phyloP scores from a whole-genome alignment of 192 early-diverging fungal genomes.

The Dissophora globulifera region DNA sequence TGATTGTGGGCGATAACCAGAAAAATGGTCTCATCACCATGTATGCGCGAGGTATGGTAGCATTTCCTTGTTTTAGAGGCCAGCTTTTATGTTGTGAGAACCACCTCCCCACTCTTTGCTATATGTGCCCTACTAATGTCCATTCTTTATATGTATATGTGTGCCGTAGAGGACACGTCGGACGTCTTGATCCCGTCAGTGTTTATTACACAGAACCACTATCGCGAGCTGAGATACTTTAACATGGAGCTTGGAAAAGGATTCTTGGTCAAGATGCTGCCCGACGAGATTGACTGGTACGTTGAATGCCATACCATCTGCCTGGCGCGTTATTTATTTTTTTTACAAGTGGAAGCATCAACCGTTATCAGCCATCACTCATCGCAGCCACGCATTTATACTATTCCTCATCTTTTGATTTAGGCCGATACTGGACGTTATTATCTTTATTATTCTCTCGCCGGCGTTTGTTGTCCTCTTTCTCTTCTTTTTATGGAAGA shows the following conservation, averaged over 20 bases:
- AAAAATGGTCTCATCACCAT: slow-evolving; percentile 84
- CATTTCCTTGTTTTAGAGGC: too few species aligned
- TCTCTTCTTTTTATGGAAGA: slow-evolving; percentile 76
- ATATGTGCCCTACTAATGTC: too few species aligned
- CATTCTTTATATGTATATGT: too few species aligned
- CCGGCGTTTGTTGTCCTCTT: slow-evolving; percentile 82
- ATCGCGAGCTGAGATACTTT: slow-evolving; percentile 63
- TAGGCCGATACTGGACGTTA: slow-evolving; percentile 80
- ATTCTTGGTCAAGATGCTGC: slow-evolving; percentile 17
- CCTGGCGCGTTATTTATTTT: too few species aligned
- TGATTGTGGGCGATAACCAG: slow-evolving; percentile 87
- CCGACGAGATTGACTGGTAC: slow-evolving; percentile 45
- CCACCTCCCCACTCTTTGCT: too few species aligned
- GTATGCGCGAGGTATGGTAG: slow-evolving; percentile 79
- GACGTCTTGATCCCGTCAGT: slow-evolving; percentile 90
- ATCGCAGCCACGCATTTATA: not conserved
- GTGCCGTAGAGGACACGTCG: slow-evolving; percentile 76
- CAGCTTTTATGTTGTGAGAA: too few species aligned
- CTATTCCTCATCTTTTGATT: not conserved
- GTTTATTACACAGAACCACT: slow-evolving; percentile 81
- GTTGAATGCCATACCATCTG: not conserved
- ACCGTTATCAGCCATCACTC: not conserved
- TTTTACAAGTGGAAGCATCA: too few species aligned
- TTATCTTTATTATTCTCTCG: slow-evolving; percentile 83
- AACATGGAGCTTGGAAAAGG: slow-evolving; percentile 49